Base-by-base conservation (phyloP, 306 rosid species). In the Vicia villosa region DNA sequence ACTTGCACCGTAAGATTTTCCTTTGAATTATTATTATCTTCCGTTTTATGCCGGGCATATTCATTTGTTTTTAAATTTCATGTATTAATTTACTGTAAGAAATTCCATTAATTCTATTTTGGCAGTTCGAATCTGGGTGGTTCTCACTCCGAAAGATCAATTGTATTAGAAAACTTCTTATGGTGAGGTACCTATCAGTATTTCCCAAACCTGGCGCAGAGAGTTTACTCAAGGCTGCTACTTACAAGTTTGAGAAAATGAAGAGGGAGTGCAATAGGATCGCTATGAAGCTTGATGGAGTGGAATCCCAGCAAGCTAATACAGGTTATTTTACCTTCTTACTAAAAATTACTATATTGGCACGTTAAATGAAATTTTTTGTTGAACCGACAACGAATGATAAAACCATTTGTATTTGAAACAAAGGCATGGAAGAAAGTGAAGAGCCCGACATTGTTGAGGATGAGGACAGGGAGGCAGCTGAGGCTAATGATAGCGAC, bases 61-160 rank as follows among this genome's bases (percentile, higher is more conserved):
- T 34, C 38, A 15, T 21, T 41, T 42, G 14, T 22, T 52, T 49
- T 28, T 63, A 21, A 68, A 16, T 70, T 61, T 65, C 50, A 41
- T 49, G 57, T 37, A 56, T 66, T 26, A 54, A 32, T 69, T 55
- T 42, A 46, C 26, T 61, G n/a, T 42, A 26, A 54, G 56, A 63
- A 66, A 57, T 42, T 68, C 40, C 51, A 20, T 52, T 19, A 64
- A 36, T 75, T 40, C 61, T 79, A 73, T 32, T 41, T 69, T 66
- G 83, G 83, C 83, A 93, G 96, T 84, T 37, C 77, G 94, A 37
- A 76, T 67, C 89, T n/a, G 96, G 98, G 50, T 93, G 98, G 97
- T 88, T 88, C 81, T 79, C 96, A 37, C 58, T 24, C 54, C 74
- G 73, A 49, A 40, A 75, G 75, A 80, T 85, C 66, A 85, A 80